phyloP scores from a whole-genome alignment of 495 filamentous ascomycete genomes.

The Filosporella fistucella region DNA sequence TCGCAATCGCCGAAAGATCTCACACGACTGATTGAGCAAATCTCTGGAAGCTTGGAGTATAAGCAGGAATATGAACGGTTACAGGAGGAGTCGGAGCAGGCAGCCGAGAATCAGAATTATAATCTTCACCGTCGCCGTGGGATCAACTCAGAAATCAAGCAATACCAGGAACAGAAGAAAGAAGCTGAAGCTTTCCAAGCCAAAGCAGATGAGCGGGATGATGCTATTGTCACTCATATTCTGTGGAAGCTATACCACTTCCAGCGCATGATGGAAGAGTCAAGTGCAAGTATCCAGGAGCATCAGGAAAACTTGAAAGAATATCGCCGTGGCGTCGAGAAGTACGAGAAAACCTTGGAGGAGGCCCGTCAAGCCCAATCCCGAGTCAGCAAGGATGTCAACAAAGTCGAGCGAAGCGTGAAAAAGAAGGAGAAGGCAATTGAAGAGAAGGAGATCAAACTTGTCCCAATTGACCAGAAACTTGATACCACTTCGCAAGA shows the following conservation, averaged over 20 bases:
- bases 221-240: constrained; percentile 90
- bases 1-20: constrained; percentile 89
- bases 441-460: constrained; percentile 75
- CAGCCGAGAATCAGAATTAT: constrained; percentile 80
- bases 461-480: constrained; percentile 91
- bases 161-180: constrained; percentile 94
- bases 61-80: constrained; percentile 92
- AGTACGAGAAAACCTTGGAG: constrained; percentile 77
- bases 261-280: constrained; percentile 87
- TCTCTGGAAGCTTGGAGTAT: constrained; percentile 92
- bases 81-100: constrained; percentile 79
- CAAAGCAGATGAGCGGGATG: constrained; percentile 84
- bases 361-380: constrained; percentile 84
- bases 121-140: constrained; percentile 83
- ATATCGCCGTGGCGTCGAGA: constrained; percentile 79
- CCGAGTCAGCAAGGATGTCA: constrained; percentile 71
- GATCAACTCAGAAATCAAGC: constrained; percentile 97
- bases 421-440: constrained; percentile 83
- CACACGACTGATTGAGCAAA: constrained; percentile 95
- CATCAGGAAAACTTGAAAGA: constrained; percentile 97
- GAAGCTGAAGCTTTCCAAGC: constrained; percentile 89
- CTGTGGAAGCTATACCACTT: constrained; percentile 97
- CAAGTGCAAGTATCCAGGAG: constrained; percentile 83
- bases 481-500: constrained; percentile 74
- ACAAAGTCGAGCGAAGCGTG: constrained; percentile 77